Conservation (phyloP, 2,329 filamentous ascomycete genomes). For the Pseudogymnoascus sp. region DNA sequence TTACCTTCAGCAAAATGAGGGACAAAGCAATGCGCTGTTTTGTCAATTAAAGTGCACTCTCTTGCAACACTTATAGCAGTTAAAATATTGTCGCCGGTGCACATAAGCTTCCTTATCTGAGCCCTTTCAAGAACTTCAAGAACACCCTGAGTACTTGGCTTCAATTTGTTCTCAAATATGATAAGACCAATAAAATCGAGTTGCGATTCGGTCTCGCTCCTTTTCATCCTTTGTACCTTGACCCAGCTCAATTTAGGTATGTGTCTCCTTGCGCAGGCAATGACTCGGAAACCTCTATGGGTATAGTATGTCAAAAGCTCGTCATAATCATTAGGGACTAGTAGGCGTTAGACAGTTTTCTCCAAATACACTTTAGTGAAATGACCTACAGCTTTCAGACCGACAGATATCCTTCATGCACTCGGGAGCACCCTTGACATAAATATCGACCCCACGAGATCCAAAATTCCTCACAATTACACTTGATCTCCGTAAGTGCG, state of each 20-base stretch:
- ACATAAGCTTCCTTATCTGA: slow-evolving; percentile 87
- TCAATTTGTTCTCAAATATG: slow-evolving; percentile 97
- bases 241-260: slow-evolving; percentile 85
- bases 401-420: slow-evolving; percentile 91
- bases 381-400: slow-evolving; percentile 59
- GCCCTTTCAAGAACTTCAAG: slow-evolving; percentile 75
- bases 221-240: slow-evolving; percentile 88
- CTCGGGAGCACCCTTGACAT: slow-evolving; percentile 93
- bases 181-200: slow-evolving; percentile 93
- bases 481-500: slow-evolving; percentile 82
- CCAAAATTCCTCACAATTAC: slow-evolving; percentile 87
- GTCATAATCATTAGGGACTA: slow-evolving; percentile 80
- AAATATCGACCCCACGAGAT: slow-evolving; percentile 74
- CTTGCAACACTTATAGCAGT: slow-evolving; percentile 93
- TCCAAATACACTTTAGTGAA: slow-evolving; percentile 3
- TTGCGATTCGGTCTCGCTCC: slow-evolving; percentile 71
- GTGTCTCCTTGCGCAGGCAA: slow-evolving; percentile 86
- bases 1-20: slow-evolving; percentile 73
- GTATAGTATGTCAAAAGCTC: slow-evolving; percentile 86
- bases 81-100: slow-evolving; percentile 94
- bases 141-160: slow-evolving; percentile 72
- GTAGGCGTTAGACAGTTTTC: slow-evolving; percentile 11
- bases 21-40: slow-evolving; percentile 80
- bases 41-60: slow-evolving; percentile 77
- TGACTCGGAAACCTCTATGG: slow-evolving; percentile 91